These are phyloP conservation scores for Takashimella tepidaria DNA, from an alignment of 1,284 basidiomycete genomes.

Conservation along the genomic window DNA sequence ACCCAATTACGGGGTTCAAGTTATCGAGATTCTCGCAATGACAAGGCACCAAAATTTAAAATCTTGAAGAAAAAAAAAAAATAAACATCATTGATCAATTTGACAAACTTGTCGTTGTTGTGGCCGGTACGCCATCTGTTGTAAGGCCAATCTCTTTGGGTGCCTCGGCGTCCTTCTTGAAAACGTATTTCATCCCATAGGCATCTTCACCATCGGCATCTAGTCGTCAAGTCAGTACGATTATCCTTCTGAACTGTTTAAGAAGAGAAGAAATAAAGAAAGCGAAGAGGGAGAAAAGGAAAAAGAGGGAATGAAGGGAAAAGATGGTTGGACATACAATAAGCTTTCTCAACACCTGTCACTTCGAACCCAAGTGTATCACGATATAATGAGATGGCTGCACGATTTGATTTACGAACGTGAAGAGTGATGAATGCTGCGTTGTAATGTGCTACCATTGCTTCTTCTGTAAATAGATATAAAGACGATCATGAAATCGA, in stretches of 20 bases:
- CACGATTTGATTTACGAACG: conserved; percentile 79
- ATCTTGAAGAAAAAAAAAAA: too few relatives aligned
- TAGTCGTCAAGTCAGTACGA: too few relatives aligned
- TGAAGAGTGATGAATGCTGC: conserved; percentile 75
- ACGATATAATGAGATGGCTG: conserved; percentile 74
- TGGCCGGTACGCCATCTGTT: too few relatives aligned
- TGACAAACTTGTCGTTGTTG: too few relatives aligned
- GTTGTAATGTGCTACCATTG: conserved; percentile 76
- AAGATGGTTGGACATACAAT: conserved; percentile 58
- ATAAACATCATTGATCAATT: too few relatives aligned
- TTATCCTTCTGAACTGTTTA: background rate
- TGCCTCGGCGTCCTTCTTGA: conserved; percentile 23
- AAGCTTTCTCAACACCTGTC: conserved; percentile 68
- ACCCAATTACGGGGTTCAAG: too few relatives aligned
- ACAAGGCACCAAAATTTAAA: too few relatives aligned
- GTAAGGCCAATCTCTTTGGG: too few relatives aligned
- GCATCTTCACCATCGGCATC: conserved; percentile 92
- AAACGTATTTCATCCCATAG: conserved; percentile 71
- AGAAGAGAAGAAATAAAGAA: too few relatives aligned
- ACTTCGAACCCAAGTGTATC: conserved; percentile 77
- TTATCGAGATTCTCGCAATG: too few relatives aligned
- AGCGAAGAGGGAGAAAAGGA: too few relatives aligned
- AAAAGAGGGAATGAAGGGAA: conserved; percentile 1
- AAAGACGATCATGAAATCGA: background rate
- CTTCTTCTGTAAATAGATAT: conserved; percentile 57